Conservation (phyloP, 371 early-diverging fungal genomes). For the Rhizopus delemar region DNA sequence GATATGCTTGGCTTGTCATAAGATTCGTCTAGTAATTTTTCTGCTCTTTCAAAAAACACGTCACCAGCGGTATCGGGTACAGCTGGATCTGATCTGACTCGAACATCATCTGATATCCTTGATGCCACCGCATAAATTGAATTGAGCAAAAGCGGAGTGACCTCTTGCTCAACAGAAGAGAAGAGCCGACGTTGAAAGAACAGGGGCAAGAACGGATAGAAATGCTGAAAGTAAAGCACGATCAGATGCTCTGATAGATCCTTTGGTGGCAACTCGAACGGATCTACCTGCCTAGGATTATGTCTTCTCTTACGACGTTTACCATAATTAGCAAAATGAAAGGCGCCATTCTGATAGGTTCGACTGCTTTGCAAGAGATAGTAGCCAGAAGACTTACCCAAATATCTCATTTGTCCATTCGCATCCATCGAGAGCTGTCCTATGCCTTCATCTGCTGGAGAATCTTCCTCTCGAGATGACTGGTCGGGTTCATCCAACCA, state of each 20-base stretch:
- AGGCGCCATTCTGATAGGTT: constrained; percentile 46
- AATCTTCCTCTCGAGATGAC: background rate
- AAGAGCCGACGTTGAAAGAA: constrained; percentile 42
- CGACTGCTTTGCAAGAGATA: constrained; percentile 47
- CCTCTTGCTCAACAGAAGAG: constrained; percentile 20
- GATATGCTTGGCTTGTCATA: constrained; percentile 59
- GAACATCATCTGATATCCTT: constrained; percentile 39
- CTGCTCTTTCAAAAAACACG: constrained; percentile 50
- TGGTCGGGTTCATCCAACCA: background rate
- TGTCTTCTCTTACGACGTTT: constrained; percentile 16
- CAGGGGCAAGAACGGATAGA: constrained; percentile 56
- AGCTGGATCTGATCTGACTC: constrained; percentile 37
- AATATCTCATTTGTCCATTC: constrained; percentile 44
- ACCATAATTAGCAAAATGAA: constrained; percentile 39
- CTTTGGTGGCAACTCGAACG: constrained; percentile 45
- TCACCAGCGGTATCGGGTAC: constrained; percentile 49
- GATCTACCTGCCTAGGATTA: constrained; percentile 20
- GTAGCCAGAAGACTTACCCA: constrained; percentile 51
- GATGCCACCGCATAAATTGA: constrained; percentile 56
- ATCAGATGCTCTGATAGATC: constrained; percentile 59
- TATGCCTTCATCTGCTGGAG: constrained; percentile 29
- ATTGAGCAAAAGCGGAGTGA: constrained; percentile 52
- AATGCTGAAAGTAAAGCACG: constrained; percentile 52
- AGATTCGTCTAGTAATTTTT: constrained; percentile 51
- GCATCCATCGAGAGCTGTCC: constrained; percentile 50